Conservation (phyloP, 352 stramenopile species). For the Phytophthora ramorum region DNA sequence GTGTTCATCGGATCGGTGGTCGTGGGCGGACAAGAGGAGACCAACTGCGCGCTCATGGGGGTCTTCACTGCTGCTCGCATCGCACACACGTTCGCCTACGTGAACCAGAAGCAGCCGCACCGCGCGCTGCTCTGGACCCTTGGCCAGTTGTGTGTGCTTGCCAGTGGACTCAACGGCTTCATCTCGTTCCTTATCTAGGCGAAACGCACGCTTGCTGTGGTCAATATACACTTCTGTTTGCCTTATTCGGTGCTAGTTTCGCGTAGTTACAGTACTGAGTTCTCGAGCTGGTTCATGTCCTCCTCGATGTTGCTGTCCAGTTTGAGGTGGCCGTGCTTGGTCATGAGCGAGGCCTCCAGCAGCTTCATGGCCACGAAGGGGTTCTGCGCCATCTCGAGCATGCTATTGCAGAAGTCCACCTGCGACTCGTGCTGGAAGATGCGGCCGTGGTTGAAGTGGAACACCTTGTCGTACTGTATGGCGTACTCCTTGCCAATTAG, state of each 20-base stretch:
- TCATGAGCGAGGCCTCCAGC: constrained; percentile 58
- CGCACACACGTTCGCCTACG: constrained; percentile 46
- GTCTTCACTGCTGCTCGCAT: constrained; percentile 43
- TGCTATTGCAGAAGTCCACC: constrained; percentile 55
- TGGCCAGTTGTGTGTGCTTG: constrained; percentile 48
- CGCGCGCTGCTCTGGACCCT: constrained; percentile 39
- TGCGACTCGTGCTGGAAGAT: constrained; percentile 70
- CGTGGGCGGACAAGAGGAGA: constrained; percentile 46
- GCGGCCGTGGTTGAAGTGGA: constrained; percentile 56
- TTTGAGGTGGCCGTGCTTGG: constrained; percentile 65
- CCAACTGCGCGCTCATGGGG: constrained; percentile 49
- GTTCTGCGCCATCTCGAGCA: constrained; percentile 59
- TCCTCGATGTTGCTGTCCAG: constrained; percentile 50
- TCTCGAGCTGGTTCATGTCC: constrained; percentile 47
- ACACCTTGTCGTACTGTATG: constrained; percentile 77
- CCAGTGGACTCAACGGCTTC: constrained; percentile 44
- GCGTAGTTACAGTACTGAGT: constrained; percentile 32
- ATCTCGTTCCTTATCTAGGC: constrained; percentile 40
- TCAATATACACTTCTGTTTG: constrained; percentile 11
- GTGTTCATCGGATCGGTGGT: constrained; percentile 54
- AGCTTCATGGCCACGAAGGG: constrained; percentile 65
- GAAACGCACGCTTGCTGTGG: neutral
- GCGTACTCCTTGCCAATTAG: constrained; percentile 68
- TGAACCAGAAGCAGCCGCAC: constrained; percentile 43
- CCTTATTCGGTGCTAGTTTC: constrained; percentile 4